phyloP scores from a whole-genome alignment of 1,284 basidiomycete species.

The Gomphus sp. region DNA sequence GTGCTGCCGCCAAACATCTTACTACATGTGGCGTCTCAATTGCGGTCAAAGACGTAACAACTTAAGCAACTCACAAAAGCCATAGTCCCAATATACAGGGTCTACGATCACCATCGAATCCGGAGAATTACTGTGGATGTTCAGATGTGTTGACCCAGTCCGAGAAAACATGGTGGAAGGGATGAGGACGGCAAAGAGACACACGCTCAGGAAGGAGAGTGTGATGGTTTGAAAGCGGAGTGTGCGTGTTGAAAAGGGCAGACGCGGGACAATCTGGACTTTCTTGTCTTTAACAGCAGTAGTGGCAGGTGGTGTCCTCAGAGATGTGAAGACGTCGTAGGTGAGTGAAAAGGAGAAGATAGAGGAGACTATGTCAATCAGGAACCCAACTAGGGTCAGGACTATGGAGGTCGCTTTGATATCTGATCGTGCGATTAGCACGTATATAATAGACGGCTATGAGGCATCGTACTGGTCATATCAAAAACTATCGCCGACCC shows the following conservation, averaged over 20 bases:
- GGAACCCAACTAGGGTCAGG: conserved; percentile 4
- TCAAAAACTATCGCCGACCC: conserved; percentile 8
- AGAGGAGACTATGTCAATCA: conserved; percentile 3
- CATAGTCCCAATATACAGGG: conserved; percentile 12
- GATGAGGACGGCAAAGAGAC: conserved; percentile 9
- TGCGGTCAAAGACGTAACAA: background rate
- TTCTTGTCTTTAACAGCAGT: background rate
- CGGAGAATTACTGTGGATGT: background rate
- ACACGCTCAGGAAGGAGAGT: conserved; percentile 9
- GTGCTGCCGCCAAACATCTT: conserved; percentile 11
- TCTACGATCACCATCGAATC: background rate
- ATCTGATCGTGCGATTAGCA: conserved; percentile 7
- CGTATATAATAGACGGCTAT: background rate
- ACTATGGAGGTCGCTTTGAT: conserved; percentile 4
- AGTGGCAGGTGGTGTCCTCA: background rate
- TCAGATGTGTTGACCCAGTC: conserved; percentile 5
- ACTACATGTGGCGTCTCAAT: conserved; percentile 1
- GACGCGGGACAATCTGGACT: background rate
- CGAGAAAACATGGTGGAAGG: conserved; percentile 11
- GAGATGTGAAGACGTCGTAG: background rate
- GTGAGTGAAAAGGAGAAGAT: conserved; percentile 2
- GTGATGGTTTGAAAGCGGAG: conserved; percentile 4
- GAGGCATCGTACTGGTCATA: conserved; percentile 9
- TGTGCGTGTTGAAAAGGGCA: conserved; percentile 11
- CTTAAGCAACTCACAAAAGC: conserved; percentile 8